Evolutionary conservation across 768 basidiomycete species (phyloP).

Genomic region (Trametes cingulata): DNA sequence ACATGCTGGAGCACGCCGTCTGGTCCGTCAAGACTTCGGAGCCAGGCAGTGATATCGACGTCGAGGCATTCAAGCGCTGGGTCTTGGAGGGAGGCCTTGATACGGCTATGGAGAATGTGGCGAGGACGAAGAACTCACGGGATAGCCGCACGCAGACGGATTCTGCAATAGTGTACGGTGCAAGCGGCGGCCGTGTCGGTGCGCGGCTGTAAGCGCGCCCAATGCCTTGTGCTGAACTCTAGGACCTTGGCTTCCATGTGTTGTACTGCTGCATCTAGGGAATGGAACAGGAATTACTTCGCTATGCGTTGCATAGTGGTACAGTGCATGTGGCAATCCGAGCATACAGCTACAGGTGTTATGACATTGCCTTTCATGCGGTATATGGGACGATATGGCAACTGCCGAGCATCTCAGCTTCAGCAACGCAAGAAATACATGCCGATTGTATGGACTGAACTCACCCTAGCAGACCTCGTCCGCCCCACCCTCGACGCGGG

Average conservation of each 20-base stretch:
- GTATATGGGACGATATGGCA: constrained; percentile 28
- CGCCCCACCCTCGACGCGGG: constrained; percentile 69
- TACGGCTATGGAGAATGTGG: constrained; percentile 30
- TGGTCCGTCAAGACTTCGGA: constrained; percentile 47
- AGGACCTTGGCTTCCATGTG: neutral
- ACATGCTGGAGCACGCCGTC: constrained; percentile 67
- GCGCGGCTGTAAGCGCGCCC: neutral
- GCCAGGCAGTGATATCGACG: constrained; percentile 41
- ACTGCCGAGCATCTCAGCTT: constrained; percentile 1
- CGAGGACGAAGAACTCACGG: constrained; percentile 8
- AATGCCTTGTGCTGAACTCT: too few species aligned
- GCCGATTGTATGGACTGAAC: constrained; percentile 23
- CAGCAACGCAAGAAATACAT: neutral
- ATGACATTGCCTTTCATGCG: too few species aligned
- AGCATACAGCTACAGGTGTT: neutral
- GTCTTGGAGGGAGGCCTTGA: constrained; percentile 40
- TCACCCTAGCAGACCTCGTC: constrained; percentile 82
- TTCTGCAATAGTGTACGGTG: constrained; percentile 23
- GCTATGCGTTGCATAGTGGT: constrained; percentile 33
- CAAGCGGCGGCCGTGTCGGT: neutral
- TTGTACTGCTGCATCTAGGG: neutral
- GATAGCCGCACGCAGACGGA: constrained; percentile 9
- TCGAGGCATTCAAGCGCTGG: constrained; percentile 58
- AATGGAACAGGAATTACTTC: too few species aligned
- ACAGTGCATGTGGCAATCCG: constrained; percentile 60